phyloP scores from a whole-genome alignment of 331 rosid species.

The Malus hybrid region DNA sequence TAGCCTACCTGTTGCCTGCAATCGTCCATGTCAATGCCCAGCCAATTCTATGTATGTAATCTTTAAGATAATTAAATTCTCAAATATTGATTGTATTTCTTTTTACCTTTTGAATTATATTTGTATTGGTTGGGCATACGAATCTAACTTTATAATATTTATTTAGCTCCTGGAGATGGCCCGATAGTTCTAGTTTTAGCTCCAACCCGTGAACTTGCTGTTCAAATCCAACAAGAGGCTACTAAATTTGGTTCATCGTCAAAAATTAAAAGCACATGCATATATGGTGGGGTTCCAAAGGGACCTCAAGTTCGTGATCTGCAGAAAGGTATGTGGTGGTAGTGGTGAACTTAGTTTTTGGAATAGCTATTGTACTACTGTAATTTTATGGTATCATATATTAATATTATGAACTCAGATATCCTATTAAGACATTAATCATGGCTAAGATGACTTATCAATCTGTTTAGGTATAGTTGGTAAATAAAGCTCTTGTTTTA shows the following conservation, averaged over 20 bases:
- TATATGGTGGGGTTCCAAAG: conserved; percentile 90
- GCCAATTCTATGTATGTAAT: conserved; percentile 54
- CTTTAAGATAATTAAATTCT: not conserved
- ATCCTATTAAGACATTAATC: not conserved
- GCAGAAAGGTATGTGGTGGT: conserved; percentile 60
- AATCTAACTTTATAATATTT: not conserved
- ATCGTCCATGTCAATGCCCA: conserved; percentile 98
- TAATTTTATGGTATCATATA: not conserved
- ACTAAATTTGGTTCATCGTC: conserved; percentile 85
- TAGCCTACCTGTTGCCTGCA: conserved; percentile 94
- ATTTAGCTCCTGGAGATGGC: conserved; percentile 84
- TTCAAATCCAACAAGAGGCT: conserved; percentile 81
- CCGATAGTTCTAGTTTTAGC: conserved; percentile 86
- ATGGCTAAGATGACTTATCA: not conserved
- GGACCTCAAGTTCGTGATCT: conserved; percentile 96
- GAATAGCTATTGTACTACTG: not conserved
- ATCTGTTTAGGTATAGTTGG: not conserved
- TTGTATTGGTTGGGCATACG: not conserved
- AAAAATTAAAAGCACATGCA: conserved; percentile 77
- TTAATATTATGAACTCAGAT: not conserved
- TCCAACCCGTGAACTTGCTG: conserved; percentile 91
- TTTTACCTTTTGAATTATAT: not conserved
- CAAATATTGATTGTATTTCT: not conserved
- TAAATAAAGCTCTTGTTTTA: not conserved
- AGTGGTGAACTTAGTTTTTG: conserved; percentile 6